phyloP scores from a whole-genome alignment of 352 stramenopile genomes.

The Globisporangium ultimum region DNA sequence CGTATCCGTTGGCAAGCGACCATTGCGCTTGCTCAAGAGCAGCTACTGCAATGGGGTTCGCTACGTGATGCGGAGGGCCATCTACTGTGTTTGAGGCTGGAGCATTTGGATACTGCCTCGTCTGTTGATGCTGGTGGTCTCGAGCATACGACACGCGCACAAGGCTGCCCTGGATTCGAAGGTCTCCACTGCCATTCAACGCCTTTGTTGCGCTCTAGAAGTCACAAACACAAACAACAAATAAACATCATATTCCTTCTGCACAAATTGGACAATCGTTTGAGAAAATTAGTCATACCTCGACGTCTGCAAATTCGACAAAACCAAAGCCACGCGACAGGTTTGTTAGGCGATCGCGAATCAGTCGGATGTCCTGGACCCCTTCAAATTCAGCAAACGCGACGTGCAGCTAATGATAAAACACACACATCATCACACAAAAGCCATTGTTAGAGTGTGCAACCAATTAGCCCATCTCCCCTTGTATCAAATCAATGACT shows the following conservation, averaged over 20 bases:
- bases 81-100: neutral
- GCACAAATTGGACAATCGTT: neutral
- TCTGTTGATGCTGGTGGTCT: constrained; percentile 29
- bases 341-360: constrained; percentile 68
- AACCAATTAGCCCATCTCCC: neutral
- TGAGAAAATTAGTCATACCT: constrained; percentile 29
- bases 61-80: constrained; percentile 5
- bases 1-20: constrained; percentile 64
- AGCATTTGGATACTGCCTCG: constrained; percentile 16
- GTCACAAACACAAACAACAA: constrained; percentile 1
- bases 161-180: constrained; percentile 32
- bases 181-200: constrained; percentile 22
- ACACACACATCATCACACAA: neutral
- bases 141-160: constrained; percentile 62
- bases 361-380: constrained; percentile 65
- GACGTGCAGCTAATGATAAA: constrained; percentile 56
- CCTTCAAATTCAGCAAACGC: constrained; percentile 62
- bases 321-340: constrained; percentile 75
- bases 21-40: constrained; percentile 82
- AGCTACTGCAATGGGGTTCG: constrained; percentile 51
- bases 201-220: constrained; percentile 26
- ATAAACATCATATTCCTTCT: neutral
- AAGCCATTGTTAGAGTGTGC: neutral
- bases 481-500: constrained; percentile 4
- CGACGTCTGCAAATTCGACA: constrained; percentile 64